Evolutionary conservation across 495 filamentous ascomycete species (phyloP), one percentile per base, ranked within the genome.

Genomic region (Aspergillus wentii): DNA sequence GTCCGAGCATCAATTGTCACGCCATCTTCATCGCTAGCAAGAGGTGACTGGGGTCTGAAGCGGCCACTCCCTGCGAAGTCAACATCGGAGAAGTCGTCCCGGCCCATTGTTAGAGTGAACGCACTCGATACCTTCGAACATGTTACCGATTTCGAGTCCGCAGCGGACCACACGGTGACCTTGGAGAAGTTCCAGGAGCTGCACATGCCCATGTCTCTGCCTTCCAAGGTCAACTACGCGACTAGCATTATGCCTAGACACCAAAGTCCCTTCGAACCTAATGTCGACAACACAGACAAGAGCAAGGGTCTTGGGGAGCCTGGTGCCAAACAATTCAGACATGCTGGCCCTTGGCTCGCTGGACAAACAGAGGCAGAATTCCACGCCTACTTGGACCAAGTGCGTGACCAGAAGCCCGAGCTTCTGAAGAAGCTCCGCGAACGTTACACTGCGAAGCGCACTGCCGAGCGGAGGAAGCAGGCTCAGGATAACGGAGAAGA

Each of bases 31-130:
- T 89, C 91, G n/a, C 74, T 87, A 22, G 54, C 63, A 15, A 72
- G 75, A 46, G 92, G 92, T 15, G 92, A 97, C 53, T 99, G 92
- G 94, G 92, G 92, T 17, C 66, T 97, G 46, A 99, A 99, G 62
- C 72, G 94, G 25, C 71, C 86, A 7, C 64, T 97, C 1, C 92
- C 92, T 2, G 58, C 80, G 7, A 79, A 78, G 52, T 78, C 82
- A 5, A 94, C 86, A 1, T 81, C 76, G 0, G 56, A 62, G 8
- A 80, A 75, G 40, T 78, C 84, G 7, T 76, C 75, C 2, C 80
- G 75, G 20, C 84, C 90, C 2, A 70, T 82, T 15, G 71, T 95
- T 25, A 73, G 83, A 23, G 66, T 96, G 38, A 64, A 64, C 9
- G 73, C 80, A 21, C 69, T 94, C 38, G 92, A 99, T 67, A 90